phyloP scores from a whole-genome alignment of 139 green algal species.

The Asterochloris erici region DNA sequence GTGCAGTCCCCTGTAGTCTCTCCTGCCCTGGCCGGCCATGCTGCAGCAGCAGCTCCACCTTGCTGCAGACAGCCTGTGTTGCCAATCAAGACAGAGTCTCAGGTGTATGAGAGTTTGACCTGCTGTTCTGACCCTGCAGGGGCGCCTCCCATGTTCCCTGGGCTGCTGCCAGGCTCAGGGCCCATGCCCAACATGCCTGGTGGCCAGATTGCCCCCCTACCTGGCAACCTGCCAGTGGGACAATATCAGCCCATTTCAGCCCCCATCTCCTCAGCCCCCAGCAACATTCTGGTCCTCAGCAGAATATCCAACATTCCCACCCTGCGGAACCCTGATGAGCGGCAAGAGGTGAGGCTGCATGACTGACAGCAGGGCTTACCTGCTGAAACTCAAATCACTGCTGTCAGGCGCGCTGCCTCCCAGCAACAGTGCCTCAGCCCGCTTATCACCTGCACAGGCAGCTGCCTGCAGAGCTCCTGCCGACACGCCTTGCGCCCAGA shows the following conservation, averaged over 20 bases:
- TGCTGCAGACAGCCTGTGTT: too few species aligned
- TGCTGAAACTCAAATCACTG: too few species aligned
- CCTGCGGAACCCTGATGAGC: constrained; percentile 34
- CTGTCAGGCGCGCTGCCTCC: too few species aligned
- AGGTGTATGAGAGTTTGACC: too few species aligned
- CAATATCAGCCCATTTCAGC: neutral
- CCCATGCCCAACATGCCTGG: constrained; percentile 21
- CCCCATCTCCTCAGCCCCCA: constrained; percentile 24
- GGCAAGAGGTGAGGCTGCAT: constrained; percentile 12
- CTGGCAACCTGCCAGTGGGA: constrained; percentile 10
- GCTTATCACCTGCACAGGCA: too few species aligned
- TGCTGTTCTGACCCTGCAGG: neutral
- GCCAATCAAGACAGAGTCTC: neutral
- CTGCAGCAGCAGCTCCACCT: too few species aligned
- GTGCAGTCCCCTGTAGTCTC: too few species aligned
- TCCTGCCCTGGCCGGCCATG: too few species aligned
- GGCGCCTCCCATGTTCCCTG: constrained; percentile 19
- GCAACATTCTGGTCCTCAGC: constrained; percentile 63
- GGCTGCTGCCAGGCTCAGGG: constrained; percentile 19
- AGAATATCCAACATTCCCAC: constrained; percentile 52
- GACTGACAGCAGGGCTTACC: too few species aligned
- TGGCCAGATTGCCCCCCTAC: constrained; percentile 12
- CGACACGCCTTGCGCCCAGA: too few species aligned
- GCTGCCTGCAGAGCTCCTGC: too few species aligned
- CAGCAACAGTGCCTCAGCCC: too few species aligned